Evolutionary conservation across 2,329 filamentous ascomycete genomes (phyloP), one percentile per base, ranked within the genome.

Genomic region (Stromatinia cepivora): DNA sequence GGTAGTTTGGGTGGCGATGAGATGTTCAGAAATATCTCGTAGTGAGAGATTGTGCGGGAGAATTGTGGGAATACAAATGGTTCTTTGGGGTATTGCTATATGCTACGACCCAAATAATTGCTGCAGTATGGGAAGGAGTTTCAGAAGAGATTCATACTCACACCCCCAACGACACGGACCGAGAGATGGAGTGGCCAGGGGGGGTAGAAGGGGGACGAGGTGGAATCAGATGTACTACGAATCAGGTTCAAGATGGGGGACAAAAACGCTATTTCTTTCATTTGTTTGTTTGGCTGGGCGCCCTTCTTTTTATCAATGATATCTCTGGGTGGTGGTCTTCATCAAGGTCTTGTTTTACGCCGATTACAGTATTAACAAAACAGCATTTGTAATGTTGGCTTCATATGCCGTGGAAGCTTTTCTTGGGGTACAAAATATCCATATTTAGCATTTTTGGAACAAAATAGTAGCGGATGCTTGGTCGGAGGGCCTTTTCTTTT

Each of bases 1-100:
- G 76, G 76, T 50, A 76, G 75, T 53, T 67, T 79, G 31, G 77
- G 77, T 10, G 78, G 69, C 7, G 76, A 73, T 22, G 78, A 79
- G n/a, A 73, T 79, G 74, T 79, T 79, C 70, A 78, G 78, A 69
- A 77, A 79, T 71, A 79, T 79, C 67, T 78, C 77, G 72, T 78
- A 75, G 68, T 58, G 34, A 36, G 31, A 34, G 66, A 64, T 69
- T 72, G 70, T 59, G 70, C 63, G 72, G 71, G 68, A 72, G 70
- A 71, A 58, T 48, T 56, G 68, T 71, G 71, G 72, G 69, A 73
- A 66, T 68, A 70, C 72, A 70, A 71, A 73, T 69, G 71, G 17
- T 67, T 20, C 45, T 45, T 31, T 56, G 42, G 54, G 45, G 54
- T 61, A 36, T 61, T 67, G 54, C 54, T 67, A 61, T 50, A 48